A percentile compares a stretch with the other conserved stretches of the same genome.
Conservation (phyloP, 345 rosid species). For the Salix viminalis region DNA sequence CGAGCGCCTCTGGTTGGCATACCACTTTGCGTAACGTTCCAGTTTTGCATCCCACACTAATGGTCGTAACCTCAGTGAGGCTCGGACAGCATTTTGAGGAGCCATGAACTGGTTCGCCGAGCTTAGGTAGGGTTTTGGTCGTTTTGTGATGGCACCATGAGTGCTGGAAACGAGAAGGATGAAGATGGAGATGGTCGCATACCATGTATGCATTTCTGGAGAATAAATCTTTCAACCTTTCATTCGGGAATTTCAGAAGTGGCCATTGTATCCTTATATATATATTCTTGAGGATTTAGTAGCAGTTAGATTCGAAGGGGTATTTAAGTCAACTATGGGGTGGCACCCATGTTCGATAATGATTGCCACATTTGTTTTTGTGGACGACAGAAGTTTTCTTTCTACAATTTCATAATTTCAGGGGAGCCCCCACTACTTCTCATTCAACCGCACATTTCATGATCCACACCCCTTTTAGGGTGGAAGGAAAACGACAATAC, state of each 20-base stretch:
- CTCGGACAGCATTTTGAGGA: slow-evolving; percentile 69
- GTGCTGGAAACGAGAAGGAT: slow-evolving; percentile 15
- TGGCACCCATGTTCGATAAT: slow-evolving; percentile 51
- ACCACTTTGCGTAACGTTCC: slow-evolving; percentile 52
- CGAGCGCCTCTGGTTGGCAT: slow-evolving; percentile 52
- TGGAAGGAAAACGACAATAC: too few species aligned
- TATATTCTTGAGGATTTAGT: not conserved
- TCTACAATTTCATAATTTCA: not conserved
- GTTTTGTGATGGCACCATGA: not conserved
- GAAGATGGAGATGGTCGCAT: not conserved
- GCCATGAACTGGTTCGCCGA: slow-evolving; percentile 43
- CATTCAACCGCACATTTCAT: not conserved
- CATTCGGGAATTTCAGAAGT: not conserved
- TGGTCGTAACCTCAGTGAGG: slow-evolving; percentile 41
- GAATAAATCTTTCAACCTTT: not conserved
- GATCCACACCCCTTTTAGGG: not conserved
- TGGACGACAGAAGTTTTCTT: slow-evolving; percentile 11
- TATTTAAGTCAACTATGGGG: slow-evolving; percentile 16
- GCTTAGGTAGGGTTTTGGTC: not conserved
- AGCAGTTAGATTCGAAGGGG: not conserved
- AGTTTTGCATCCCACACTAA: slow-evolving; percentile 55
- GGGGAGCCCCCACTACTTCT: not conserved
- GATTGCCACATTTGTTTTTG: slow-evolving; percentile 45
- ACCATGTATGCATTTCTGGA: slow-evolving; percentile 9
- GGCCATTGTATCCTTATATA: not conserved